Evolutionary conservation across 805 yeast genomes (phyloP).

Genomic region (Candida montana): DNA sequence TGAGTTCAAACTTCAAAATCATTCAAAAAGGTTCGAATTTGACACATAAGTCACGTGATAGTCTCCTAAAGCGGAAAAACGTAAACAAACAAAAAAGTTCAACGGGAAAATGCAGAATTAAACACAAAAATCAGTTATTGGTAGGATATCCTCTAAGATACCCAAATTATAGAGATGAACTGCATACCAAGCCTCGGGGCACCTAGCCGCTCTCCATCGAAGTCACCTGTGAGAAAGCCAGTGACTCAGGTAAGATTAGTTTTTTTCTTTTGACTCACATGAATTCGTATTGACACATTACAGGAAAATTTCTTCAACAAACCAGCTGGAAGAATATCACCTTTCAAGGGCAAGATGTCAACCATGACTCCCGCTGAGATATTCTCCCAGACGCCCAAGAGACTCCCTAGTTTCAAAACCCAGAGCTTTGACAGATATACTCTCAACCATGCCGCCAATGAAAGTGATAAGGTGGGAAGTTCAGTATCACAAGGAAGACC

Average conservation of each 20-base stretch:
- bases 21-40: too few species aligned
- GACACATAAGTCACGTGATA: not conserved
- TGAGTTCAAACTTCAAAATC: too few species aligned
- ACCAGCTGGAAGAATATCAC: constrained; percentile 23
- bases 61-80: constrained; percentile 3
- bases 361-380: constrained; percentile 12
- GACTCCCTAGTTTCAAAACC: constrained; percentile 20
- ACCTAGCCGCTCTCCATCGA: not conserved
- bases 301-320: constrained; percentile 9
- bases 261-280: not conserved
- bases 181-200: not conserved
- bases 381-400: constrained; percentile 27
- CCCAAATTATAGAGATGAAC: too few species aligned
- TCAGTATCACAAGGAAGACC: too few species aligned
- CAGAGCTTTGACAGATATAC: constrained; percentile 27
- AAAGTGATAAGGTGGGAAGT: too few species aligned
- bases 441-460: constrained; percentile 6
- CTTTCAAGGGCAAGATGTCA: constrained; percentile 20
- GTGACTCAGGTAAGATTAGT: not conserved
- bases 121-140: not conserved
- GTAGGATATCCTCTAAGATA: too few species aligned
- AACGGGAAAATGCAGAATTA: too few species aligned
- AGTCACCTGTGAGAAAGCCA: too few species aligned
- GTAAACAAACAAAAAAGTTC: constrained; percentile 12
- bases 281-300: constrained; percentile 3